phyloP scores from a whole-genome alignment of 352 stramenopile species.

The Blastocystis sp. region DNA sequence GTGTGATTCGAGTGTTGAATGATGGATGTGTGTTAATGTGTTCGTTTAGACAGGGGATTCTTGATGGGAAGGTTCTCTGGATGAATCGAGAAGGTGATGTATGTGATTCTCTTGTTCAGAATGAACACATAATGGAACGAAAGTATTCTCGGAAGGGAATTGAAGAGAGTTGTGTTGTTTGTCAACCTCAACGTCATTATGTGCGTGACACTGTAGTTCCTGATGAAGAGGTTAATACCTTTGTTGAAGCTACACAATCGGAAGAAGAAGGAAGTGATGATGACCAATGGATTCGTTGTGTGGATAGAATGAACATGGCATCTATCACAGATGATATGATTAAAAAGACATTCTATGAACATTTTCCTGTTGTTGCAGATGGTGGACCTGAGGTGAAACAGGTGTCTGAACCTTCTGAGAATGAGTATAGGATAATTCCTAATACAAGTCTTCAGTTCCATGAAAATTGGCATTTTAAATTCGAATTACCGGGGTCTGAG shows the following conservation, averaged over 20 bases:
- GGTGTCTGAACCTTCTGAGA: not conserved
- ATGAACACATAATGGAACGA: not conserved
- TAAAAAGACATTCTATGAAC: too few relatives aligned
- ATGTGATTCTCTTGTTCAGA: not conserved
- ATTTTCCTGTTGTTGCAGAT: not conserved
- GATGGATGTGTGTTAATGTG: not conserved
- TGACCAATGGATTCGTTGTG: too few relatives aligned
- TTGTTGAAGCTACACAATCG: too few relatives aligned
- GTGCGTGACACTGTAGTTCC: not conserved
- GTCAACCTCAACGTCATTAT: not conserved
- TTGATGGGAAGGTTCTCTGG: not conserved
- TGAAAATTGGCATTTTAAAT: not conserved
- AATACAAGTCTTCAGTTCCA: not conserved
- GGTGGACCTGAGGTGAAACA: not conserved
- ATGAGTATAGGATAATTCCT: too few relatives aligned
- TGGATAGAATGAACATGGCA: too few relatives aligned
- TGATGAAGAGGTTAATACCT: too few relatives aligned
- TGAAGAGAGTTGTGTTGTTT: not conserved
- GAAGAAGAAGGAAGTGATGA: too few relatives aligned
- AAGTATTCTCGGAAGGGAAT: not conserved
- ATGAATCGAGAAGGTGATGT: not conserved
- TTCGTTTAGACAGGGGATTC: not conserved
- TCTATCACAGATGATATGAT: too few relatives aligned
- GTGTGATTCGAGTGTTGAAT: not conserved
- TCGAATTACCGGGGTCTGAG: not conserved